Conservation (phyloP, 1,284 basidiomycete species). For the Ustilago bromivora region DNA sequence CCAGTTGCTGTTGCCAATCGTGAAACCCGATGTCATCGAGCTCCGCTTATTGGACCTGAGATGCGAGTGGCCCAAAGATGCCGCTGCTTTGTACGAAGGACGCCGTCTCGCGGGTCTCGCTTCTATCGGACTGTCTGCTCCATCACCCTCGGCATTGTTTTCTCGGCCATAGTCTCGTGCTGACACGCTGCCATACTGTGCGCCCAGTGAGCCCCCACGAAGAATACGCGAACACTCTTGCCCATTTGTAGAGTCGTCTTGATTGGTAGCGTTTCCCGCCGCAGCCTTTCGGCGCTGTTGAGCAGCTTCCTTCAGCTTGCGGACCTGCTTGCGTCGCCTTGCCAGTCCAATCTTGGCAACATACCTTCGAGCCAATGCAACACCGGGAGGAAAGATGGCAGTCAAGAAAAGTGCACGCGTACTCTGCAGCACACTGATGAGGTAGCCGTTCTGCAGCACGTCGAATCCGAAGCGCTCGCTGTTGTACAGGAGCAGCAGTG, state of each 20-base stretch:
- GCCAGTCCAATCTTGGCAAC: conserved; percentile 46
- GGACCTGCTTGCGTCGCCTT: conserved; percentile 27
- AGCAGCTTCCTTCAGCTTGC: conserved; percentile 32
- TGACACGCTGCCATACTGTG: conserved; percentile 28
- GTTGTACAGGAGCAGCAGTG: conserved; percentile 63
- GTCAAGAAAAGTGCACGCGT: conserved; percentile 56
- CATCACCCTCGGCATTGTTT: neutral
- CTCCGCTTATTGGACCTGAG: conserved; percentile 28
- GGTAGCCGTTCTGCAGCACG: conserved; percentile 62
- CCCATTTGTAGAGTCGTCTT: neutral
- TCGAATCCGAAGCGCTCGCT: conserved; percentile 59
- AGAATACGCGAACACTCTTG: conserved; percentile 30
- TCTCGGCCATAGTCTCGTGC: conserved; percentile 32
- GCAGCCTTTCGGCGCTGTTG: conserved; percentile 19
- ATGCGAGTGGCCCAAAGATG: conserved; percentile 32
- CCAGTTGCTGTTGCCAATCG: conserved; percentile 39
- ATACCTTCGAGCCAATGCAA: conserved; percentile 44
- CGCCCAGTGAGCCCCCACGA: conserved; percentile 6
- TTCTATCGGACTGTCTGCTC: conserved; percentile 7
- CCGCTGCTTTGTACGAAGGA: conserved; percentile 43
- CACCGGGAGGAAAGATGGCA: conserved; percentile 57
- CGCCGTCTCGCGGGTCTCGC: conserved; percentile 28
- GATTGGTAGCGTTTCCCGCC: neutral
- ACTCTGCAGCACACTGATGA: conserved; percentile 60
- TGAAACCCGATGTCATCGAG: conserved; percentile 29